Evolutionary conservation across 805 yeast species (phyloP).

Genomic region (Yarrowia sp.): DNA sequence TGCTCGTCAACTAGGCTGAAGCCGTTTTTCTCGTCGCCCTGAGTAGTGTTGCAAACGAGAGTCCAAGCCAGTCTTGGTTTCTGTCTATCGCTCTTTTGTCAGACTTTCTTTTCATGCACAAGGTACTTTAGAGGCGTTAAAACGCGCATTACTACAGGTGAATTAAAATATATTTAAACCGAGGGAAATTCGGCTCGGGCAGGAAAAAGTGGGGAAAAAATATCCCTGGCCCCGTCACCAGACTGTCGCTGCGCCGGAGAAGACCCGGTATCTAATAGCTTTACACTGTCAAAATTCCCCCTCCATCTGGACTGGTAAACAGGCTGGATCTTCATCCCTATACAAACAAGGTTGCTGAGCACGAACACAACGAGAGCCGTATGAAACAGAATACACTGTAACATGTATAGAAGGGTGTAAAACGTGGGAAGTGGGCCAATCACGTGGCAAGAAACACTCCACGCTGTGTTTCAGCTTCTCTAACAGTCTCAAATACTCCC

Average conservation of each 20-base stretch:
- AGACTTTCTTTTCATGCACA: slow-evolving; percentile 20
- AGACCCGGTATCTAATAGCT: too few species aligned
- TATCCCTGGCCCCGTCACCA: background rate
- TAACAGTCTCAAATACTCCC: too few species aligned
- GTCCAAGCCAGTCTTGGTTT: background rate
- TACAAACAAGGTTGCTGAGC: background rate
- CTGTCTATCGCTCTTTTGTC: background rate
- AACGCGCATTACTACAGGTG: slow-evolving; percentile 9
- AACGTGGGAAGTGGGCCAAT: too few species aligned
- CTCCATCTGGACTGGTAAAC: too few species aligned
- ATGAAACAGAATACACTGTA: too few species aligned
- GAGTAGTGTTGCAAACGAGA: background rate
- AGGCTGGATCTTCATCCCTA: background rate
- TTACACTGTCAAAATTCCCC: too few species aligned
- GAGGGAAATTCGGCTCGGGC: background rate
- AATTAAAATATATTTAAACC: background rate
- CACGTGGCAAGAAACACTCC: background rate
- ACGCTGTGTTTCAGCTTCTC: too few species aligned
- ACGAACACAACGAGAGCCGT: background rate
- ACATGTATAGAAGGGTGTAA: background rate
- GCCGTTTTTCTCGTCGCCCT: background rate
- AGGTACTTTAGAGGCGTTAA: slow-evolving; percentile 18
- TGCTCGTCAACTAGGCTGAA: background rate
- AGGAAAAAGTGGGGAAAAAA: background rate
- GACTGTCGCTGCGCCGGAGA: too few species aligned